Percentiles rank a stretch among this genome's conserved stretches.
Conservation (phyloP, 306 rosid genomes). For the Sicyos edulis region DNA sequence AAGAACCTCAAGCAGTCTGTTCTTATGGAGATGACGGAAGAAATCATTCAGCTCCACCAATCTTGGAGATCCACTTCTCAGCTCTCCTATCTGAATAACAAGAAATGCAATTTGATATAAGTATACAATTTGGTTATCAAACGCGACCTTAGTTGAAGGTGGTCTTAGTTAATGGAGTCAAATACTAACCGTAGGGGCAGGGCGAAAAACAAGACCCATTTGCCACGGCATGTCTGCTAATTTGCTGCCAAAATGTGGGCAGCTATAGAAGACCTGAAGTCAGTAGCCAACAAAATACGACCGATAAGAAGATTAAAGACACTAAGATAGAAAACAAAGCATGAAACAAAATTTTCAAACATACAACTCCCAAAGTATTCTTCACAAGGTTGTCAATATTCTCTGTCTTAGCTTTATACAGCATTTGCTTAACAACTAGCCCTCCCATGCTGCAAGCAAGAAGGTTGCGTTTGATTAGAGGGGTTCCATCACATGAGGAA, state of each 20-base stretch:
- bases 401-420: constrained; percentile 68
- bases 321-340: constrained; percentile 4
- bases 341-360: constrained; percentile 25
- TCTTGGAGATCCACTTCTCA: constrained; percentile 84
- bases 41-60: constrained; percentile 79
- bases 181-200: constrained; percentile 81
- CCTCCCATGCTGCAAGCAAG: constrained; percentile 82
- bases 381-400: constrained; percentile 58
- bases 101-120: constrained; percentile 20
- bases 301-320: constrained; percentile 7
- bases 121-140: neutral
- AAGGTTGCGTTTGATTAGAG: neutral
- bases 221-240: constrained; percentile 98
- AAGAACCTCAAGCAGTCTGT: constrained; percentile 71
- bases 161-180: neutral
- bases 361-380: constrained; percentile 83
- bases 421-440: constrained; percentile 89
- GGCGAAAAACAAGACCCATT: constrained; percentile 89
- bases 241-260: constrained; percentile 99
- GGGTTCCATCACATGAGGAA: neutral
- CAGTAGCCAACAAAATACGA: constrained; percentile 24
- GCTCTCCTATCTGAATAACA: constrained; percentile 78
- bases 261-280: constrained; percentile 87
- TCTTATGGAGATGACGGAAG: constrained; percentile 75
- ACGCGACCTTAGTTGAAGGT: too few species aligned